Percentiles rank a stretch among this genome's conserved stretches.
These are phyloP conservation scores for Copromyces sp. DNA, from an alignment of 495 filamentous ascomycete genomes.

Conservation along the genomic window DNA sequence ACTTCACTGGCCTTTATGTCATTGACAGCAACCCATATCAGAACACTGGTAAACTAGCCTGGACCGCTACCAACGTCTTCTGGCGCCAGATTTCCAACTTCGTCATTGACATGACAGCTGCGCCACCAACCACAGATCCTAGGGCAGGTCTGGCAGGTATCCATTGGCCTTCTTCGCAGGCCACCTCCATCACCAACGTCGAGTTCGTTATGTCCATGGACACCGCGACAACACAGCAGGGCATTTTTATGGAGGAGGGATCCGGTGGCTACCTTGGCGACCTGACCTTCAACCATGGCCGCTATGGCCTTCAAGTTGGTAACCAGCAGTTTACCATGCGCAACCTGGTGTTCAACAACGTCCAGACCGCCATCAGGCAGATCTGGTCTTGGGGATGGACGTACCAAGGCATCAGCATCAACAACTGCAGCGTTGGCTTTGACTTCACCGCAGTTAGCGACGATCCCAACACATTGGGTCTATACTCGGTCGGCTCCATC, in stretches of 20 bases:
- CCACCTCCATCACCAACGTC: slow-evolving; percentile 66
- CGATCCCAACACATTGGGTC: not conserved
- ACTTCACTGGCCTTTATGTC: slow-evolving; percentile 47
- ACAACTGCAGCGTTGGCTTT: slow-evolving; percentile 54
- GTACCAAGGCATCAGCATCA: slow-evolving; percentile 57
- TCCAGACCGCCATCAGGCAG: slow-evolving; percentile 41
- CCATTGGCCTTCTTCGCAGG: slow-evolving; percentile 71
- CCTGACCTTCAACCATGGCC: slow-evolving; percentile 60
- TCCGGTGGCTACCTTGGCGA: slow-evolving; percentile 68
- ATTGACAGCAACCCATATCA: slow-evolving; percentile 51
- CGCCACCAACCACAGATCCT: slow-evolving; percentile 25
- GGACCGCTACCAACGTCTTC: slow-evolving; percentile 58
- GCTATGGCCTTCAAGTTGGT: slow-evolving; percentile 51
- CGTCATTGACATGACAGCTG: slow-evolving; percentile 55
- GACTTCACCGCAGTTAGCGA: slow-evolving; percentile 35
- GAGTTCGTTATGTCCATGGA: slow-evolving; percentile 52
- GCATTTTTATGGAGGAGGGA: slow-evolving; percentile 65
- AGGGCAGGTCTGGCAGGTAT: slow-evolving; percentile 50
- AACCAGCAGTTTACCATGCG: slow-evolving; percentile 78
- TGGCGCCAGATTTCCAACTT: slow-evolving; percentile 68
- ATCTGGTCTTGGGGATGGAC: slow-evolving; percentile 48
- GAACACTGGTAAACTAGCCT: slow-evolving; percentile 20
- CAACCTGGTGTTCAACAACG: slow-evolving; percentile 54
- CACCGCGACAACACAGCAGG: slow-evolving; percentile 53
- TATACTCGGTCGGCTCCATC: slow-evolving; percentile 41